Percentiles rank a stretch among this genome's conserved stretches.
These are phyloP conservation scores for Euptelea pleiosperma DNA, from an alignment of 164 flowering plant species.

Conservation along the genomic window DNA sequence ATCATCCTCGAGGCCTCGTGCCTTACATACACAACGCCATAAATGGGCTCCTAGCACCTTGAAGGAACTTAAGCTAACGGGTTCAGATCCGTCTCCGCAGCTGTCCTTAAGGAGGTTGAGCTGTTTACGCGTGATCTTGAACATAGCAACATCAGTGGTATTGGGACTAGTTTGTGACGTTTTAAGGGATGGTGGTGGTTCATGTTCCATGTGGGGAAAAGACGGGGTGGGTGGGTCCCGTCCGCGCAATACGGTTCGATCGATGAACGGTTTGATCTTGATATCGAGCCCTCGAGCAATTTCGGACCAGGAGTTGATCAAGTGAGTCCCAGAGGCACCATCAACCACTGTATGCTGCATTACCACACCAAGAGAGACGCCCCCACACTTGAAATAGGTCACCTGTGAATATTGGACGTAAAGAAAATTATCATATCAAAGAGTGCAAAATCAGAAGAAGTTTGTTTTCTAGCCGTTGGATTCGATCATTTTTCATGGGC, in stretches of 20 bases:
- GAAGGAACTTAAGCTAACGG: conserved; percentile 9
- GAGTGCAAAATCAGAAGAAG: too few species aligned
- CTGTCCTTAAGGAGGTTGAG: conserved; percentile 16
- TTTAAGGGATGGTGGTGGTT: conserved; percentile 41
- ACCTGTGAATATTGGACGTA: not conserved
- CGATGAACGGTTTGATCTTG: conserved; percentile 48
- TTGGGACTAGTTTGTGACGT: conserved; percentile 20
- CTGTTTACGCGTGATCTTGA: conserved; percentile 19
- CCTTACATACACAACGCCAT: conserved; percentile 29
- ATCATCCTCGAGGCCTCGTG: conserved; percentile 18
- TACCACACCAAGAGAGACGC: conserved; percentile 59
- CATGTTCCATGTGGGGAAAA: conserved; percentile 59
- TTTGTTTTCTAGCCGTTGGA: too few species aligned
- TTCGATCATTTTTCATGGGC: too few species aligned
- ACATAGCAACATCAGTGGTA: conserved; percentile 10
- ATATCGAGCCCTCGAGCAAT: conserved; percentile 58
- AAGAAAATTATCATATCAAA: too few species aligned
- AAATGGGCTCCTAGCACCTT: conserved; percentile 23
- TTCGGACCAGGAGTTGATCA: conserved; percentile 63
- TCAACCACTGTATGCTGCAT: conserved; percentile 65
- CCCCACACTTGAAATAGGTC: conserved; percentile 57
- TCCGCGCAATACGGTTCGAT: conserved; percentile 52
- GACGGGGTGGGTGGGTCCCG: conserved; percentile 49
- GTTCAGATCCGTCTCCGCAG: not conserved
- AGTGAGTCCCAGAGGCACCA: conserved; percentile 56